These are phyloP conservation scores for Paramecium biaurelia DNA, from an alignment of 73 alveolate species.

Conservation along the genomic window DNA sequence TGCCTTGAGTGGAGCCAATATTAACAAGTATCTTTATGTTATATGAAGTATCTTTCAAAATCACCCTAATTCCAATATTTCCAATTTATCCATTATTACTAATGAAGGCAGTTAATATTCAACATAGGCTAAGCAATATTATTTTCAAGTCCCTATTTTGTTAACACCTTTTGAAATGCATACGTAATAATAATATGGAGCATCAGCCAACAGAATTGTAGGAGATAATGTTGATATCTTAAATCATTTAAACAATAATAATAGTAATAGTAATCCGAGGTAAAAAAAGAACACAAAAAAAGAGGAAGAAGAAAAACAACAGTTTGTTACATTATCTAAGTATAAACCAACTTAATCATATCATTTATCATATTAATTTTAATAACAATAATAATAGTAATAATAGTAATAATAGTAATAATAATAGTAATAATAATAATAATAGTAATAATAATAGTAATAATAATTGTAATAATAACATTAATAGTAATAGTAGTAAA, in stretches of 20 bases:
- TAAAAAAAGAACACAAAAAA: background rate
- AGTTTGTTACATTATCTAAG: background rate
- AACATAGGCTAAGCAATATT: background rate
- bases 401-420: background rate
- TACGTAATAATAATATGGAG: background rate
- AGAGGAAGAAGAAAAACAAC: background rate
- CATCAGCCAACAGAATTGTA: conserved; percentile 9
- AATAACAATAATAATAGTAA: background rate
- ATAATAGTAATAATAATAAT: background rate
- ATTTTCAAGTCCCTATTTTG: conserved; percentile 17
- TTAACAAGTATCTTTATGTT: background rate
- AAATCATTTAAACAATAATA: background rate
- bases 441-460: background rate
- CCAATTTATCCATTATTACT: conserved; percentile 33
- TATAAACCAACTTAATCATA: background rate
- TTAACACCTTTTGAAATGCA: background rate
- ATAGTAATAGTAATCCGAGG: background rate
- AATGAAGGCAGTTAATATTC: conserved; percentile 52
- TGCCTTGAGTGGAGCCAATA: conserved; percentile 24
- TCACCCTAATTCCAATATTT: conserved; percentile 6
- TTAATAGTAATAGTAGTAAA: background rate
- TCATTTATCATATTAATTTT: background rate
- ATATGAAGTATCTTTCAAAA: background rate
- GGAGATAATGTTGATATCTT: conserved; percentile 14
- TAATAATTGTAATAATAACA: no score